Evolutionary conservation across 768 basidiomycete genomes (phyloP), one percentile per base, ranked within the genome.

Genomic region (Kwoniella shandongensis): DNA sequence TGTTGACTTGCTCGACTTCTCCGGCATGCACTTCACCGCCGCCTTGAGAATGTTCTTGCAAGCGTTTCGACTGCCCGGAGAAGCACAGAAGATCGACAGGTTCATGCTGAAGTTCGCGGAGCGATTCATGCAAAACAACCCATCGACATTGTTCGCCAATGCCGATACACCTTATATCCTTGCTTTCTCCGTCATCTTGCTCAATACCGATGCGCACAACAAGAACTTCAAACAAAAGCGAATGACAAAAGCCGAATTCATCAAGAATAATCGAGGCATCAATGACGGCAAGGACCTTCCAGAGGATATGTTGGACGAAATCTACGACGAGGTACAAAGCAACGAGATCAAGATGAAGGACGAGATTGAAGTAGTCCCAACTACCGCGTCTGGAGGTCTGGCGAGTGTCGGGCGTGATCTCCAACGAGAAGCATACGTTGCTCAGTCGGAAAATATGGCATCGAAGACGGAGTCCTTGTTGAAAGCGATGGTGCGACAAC

Each of bases 331-430:
- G 40, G 98, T 99, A 64, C 83, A 85, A 54, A 80, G 76, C 40
- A 92, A 96, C 67, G 96, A 99, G 76, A 98, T 99, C 66, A 83
- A 89, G 69, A 98, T 99, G 96, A 97, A 97, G 78, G 96, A 98
- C 69, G 94, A 99, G 79, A 79, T 91, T 23, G 92, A 93, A 66
- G 55, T 73, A 20, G 65, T 68, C 3, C 67, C 79, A 3, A 59
- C 81, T 3, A 70, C 78, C 5, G 54, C 67, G 2, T 84, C 89
- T 20, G 50, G 50, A 15, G 68, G 65, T 3, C 78, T 99, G 15
- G 89, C 88, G 2, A 88, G 85, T 50, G 91, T 98, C 25, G 96
- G 96, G 8, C 80, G 96, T 62, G 94, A 99, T 78, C 79, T 96
- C 15, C 94, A 97, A 77, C 87, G 87, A 76, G 96, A 99, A 75